These are phyloP conservation scores for Salix brachista DNA, from an alignment of 345 rosid genomes.

Conservation along the genomic window DNA sequence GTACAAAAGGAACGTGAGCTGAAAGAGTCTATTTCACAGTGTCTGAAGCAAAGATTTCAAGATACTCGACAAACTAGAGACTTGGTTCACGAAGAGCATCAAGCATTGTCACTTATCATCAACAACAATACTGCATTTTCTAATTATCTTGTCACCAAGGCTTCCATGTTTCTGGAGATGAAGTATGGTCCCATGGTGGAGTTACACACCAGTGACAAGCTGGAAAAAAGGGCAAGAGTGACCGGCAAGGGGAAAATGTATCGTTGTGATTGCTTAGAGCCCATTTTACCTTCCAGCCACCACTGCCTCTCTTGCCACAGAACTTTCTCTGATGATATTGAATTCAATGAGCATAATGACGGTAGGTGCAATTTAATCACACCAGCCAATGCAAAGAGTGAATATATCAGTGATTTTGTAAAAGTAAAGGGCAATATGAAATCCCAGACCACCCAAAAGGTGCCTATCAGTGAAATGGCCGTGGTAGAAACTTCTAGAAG, in stretches of 20 bases:
- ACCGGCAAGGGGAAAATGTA: slow-evolving; percentile 48
- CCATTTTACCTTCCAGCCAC: slow-evolving; percentile 64
- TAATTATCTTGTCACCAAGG: slow-evolving; percentile 56
- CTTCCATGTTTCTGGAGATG: slow-evolving; percentile 60
- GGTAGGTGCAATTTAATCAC: slow-evolving; percentile 49
- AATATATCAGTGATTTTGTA: slow-evolving; percentile 36
- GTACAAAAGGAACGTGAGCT: slow-evolving; percentile 66
- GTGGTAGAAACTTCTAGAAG: slow-evolving; percentile 31
- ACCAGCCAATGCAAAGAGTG: slow-evolving; percentile 39
- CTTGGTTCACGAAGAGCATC: slow-evolving; percentile 30
- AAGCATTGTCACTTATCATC: slow-evolving; percentile 15
- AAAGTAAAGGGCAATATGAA: slow-evolving; percentile 43
- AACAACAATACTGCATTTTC: slow-evolving; percentile 26
- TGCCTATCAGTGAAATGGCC: slow-evolving; percentile 30
- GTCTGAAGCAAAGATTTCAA: slow-evolving; percentile 52
- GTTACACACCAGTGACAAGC: slow-evolving; percentile 38
- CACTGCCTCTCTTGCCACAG: slow-evolving; percentile 84
- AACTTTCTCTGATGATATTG: slow-evolving; percentile 49
- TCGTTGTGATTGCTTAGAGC: slow-evolving; percentile 84
- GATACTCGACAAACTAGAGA: slow-evolving; percentile 36
- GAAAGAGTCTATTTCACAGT: slow-evolving; percentile 62
- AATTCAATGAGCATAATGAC: slow-evolving; percentile 57
- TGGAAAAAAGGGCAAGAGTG: slow-evolving; percentile 48
- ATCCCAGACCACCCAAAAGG: slow-evolving; percentile 25
- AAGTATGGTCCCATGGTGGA: slow-evolving; percentile 57